phyloP scores from a whole-genome alignment of 2,329 filamentous ascomycete genomes.

The Pseudocercospora eumusae region DNA sequence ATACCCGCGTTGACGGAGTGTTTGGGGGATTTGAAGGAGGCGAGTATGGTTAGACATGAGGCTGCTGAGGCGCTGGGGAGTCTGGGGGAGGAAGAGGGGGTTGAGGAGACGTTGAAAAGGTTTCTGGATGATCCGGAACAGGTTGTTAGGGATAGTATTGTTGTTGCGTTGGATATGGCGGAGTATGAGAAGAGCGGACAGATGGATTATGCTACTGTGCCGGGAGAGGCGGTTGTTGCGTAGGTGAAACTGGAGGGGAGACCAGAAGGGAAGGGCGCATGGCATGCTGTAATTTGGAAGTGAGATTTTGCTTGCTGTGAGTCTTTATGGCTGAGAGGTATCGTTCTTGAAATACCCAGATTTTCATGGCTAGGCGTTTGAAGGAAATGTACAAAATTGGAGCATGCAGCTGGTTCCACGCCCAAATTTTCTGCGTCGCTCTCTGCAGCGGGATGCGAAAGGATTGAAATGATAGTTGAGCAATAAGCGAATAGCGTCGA shows the following conservation, averaged over 20 bases:
- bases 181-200: conserved; percentile 91
- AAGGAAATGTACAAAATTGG: background rate
- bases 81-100: conserved; percentile 87
- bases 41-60: conserved; percentile 96
- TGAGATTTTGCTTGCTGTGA: background rate
- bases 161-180: conserved; percentile 96
- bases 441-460: background rate
- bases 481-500: background rate
- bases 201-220: conserved; percentile 88
- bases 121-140: conserved; percentile 90
- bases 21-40: conserved; percentile 76
- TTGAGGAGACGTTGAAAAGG: conserved; percentile 77
- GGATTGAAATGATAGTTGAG: background rate
- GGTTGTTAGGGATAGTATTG: conserved; percentile 90
- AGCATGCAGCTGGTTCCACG: background rate
- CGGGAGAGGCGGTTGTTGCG: conserved; percentile 42
- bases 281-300: conserved; percentile 16
- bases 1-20: conserved; percentile 83
- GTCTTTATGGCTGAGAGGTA: background rate
- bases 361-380: background rate
- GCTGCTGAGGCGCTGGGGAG: conserved; percentile 94
- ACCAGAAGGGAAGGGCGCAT: background rate
- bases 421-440: background rate
- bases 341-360: background rate
- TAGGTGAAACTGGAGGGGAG: conserved; percentile 6